Evolutionary conservation across 108 stramenopile genomes (phyloP).

Genomic region (Nitzschia sp.): DNA sequence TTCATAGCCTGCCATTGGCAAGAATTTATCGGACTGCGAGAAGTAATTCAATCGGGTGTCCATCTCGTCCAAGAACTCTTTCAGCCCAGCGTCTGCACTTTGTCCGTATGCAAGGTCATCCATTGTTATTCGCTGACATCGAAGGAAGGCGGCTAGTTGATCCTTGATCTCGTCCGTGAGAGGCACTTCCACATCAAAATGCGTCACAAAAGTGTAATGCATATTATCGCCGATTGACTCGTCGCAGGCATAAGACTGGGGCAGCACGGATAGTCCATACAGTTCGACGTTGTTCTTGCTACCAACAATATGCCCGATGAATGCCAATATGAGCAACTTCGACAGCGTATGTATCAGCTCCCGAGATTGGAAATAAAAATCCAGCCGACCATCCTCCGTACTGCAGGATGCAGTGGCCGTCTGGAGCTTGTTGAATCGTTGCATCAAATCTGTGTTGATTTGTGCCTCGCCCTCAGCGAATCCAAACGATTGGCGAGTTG

Average conservation of each 20-base stretch:
- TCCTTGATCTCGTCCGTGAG: constrained; percentile 29
- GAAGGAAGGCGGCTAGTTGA: constrained; percentile 31
- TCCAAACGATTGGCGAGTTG: constrained; percentile 50
- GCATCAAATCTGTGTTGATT: constrained; percentile 48
- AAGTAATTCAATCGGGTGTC: constrained; percentile 24
- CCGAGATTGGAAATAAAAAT: constrained; percentile 39
- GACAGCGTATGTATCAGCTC: constrained; percentile 55
- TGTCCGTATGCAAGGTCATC: constrained; percentile 27
- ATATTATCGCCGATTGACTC: constrained; percentile 21
- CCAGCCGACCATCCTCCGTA: constrained; percentile 1
- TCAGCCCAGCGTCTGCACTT: constrained; percentile 22
- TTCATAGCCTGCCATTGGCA: constrained; percentile 46
- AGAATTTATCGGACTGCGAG: not conserved
- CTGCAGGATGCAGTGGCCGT: constrained; percentile 25
- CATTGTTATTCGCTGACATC: constrained; percentile 53
- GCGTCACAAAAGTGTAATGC: constrained; percentile 14
- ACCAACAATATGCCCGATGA: constrained; percentile 49
- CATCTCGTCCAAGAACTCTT: constrained; percentile 15
- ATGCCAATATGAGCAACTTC: constrained; percentile 56
- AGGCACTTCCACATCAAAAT: not conserved
- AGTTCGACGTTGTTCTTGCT: constrained; percentile 53
- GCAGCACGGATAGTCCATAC: constrained; percentile 50
- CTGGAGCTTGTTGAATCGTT: constrained; percentile 43
- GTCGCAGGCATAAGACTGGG: constrained; percentile 47
- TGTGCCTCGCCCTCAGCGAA: constrained; percentile 34